phyloP scores from a whole-genome alignment of 768 basidiomycete genomes.

The Gymnopilus dilepis region DNA sequence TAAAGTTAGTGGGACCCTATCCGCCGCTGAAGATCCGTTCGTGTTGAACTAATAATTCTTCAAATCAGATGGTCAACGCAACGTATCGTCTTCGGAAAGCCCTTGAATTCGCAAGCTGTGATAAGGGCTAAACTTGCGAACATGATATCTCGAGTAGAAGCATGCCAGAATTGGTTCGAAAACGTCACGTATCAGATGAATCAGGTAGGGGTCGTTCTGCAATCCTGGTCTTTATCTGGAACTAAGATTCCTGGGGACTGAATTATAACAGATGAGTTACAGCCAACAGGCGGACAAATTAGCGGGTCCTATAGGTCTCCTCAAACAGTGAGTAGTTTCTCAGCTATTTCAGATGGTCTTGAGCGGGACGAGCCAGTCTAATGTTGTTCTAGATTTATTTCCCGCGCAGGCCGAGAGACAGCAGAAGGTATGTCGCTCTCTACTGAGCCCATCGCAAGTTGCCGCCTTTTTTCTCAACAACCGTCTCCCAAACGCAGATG shows the following conservation, averaged over 20 bases:
- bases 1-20: conserved; percentile 59
- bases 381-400: conserved; percentile 59
- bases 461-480: conserved; percentile 21
- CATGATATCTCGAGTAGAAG: conserved; percentile 92
- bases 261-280: conserved; percentile 74
- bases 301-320: conserved; percentile 86
- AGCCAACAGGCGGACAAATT: conserved; percentile 82
- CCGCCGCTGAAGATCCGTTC: conserved; percentile 4
- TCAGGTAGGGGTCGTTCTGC: conserved; percentile 50
- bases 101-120: conserved; percentile 80
- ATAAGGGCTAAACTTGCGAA: conserved; percentile 85
- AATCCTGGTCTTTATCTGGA: not conserved
- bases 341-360: conserved; percentile 14
- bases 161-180: conserved; percentile 89
- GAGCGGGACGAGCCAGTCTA: conserved; percentile 3
- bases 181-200: conserved; percentile 92
- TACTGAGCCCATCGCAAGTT: conserved; percentile 28
- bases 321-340: conserved; percentile 73
- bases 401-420: conserved; percentile 70
- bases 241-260: not conserved
- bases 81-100: conserved; percentile 90
- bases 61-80: conserved; percentile 80
- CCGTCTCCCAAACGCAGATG: conserved; percentile 50
- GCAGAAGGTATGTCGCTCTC: conserved; percentile 53
- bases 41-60: conserved; percentile 4